These are phyloP conservation scores for Globisporangium irregulare DNA, from an alignment of 352 stramenopile species.

Conservation along the genomic window DNA sequence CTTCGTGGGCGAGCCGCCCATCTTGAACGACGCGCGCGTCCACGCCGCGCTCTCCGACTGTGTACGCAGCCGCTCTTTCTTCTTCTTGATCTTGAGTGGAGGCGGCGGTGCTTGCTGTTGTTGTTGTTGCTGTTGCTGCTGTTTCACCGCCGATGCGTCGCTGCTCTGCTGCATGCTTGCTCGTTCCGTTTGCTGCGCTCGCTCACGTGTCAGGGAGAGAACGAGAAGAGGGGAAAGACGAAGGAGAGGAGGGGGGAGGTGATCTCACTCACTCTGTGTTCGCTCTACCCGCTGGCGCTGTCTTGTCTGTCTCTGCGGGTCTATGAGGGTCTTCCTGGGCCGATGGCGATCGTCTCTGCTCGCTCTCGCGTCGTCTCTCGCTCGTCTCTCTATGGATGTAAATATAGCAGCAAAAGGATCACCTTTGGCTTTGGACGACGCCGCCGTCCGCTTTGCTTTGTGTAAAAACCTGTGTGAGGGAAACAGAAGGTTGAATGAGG, in stretches of 20 bases:
- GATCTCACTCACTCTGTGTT: background rate
- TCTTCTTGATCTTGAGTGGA: slow-evolving; percentile 26
- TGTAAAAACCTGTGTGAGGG: slow-evolving; percentile 1
- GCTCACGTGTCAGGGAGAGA: background rate
- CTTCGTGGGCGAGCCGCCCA: slow-evolving; percentile 32
- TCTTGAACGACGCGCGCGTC: slow-evolving; percentile 65
- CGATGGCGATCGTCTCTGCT: background rate
- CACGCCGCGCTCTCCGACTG: slow-evolving; percentile 75
- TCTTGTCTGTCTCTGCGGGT: background rate
- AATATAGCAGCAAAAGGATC: background rate
- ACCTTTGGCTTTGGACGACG: background rate
- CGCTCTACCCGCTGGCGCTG: slow-evolving; percentile 1
- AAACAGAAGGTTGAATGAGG: slow-evolving; percentile 1
- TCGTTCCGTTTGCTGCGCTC: background rate
- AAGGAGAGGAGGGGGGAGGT: background rate
- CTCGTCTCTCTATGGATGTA: background rate
- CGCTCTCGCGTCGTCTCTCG: background rate
- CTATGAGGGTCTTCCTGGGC: background rate
- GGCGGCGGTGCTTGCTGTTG: slow-evolving; percentile 3
- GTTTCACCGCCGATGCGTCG: background rate
- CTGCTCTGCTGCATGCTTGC: slow-evolving; percentile 7
- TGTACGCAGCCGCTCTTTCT: slow-evolving; percentile 68
- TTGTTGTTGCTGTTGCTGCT: slow-evolving; percentile 3
- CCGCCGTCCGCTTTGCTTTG: background rate
- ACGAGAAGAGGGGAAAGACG: background rate